phyloP scores from a whole-genome alignment of 139 green algal genomes.

The Picochlorum sp. region DNA sequence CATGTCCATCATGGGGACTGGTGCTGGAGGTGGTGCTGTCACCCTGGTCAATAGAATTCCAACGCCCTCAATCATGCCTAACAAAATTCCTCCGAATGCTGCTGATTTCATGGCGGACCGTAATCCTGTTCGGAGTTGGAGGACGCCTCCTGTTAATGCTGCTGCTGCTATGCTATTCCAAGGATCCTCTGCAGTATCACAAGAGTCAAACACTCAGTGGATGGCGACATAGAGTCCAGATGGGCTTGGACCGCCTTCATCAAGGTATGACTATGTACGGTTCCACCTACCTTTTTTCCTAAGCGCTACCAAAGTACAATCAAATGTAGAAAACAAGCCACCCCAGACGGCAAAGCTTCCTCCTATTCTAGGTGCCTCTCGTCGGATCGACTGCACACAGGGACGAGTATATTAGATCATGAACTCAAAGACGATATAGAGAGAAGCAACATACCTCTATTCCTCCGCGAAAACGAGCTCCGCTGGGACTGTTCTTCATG shows the following conservation, averaged over 20 bases:
- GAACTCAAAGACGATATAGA: neutral
- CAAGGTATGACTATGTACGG: slow-evolving; percentile 15
- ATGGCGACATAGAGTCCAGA: neutral
- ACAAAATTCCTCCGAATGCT: slow-evolving; percentile 85
- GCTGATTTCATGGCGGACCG: slow-evolving; percentile 65
- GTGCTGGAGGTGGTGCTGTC: slow-evolving; percentile 65
- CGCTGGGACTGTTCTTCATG: slow-evolving; percentile 79
- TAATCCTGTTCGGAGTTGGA: slow-evolving; percentile 82
- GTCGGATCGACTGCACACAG: slow-evolving; percentile 56
- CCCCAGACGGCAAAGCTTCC: slow-evolving; percentile 99
- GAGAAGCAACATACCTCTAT: slow-evolving; percentile 64
- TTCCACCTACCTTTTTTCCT: slow-evolving; percentile 57
- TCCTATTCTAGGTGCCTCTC: slow-evolving; percentile 85
- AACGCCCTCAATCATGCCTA: slow-evolving; percentile 96
- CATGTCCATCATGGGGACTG: slow-evolving; percentile 42
- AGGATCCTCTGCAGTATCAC: slow-evolving; percentile 75
- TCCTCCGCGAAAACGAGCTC: slow-evolving; percentile 65
- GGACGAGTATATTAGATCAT: neutral
- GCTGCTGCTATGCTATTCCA: slow-evolving; percentile 95
- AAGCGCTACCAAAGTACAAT: slow-evolving; percentile 89
- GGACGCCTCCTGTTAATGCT: slow-evolving; percentile 77
- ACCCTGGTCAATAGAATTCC: slow-evolving; percentile 88
- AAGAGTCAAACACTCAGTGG: slow-evolving; percentile 2
- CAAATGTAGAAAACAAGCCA: slow-evolving; percentile 92
- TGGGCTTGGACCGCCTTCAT: neutral